These are phyloP conservation scores for Pyrenophora tritici-repentis DNA, from an alignment of 2,329 filamentous ascomycete genomes.

Conservation along the genomic window DNA sequence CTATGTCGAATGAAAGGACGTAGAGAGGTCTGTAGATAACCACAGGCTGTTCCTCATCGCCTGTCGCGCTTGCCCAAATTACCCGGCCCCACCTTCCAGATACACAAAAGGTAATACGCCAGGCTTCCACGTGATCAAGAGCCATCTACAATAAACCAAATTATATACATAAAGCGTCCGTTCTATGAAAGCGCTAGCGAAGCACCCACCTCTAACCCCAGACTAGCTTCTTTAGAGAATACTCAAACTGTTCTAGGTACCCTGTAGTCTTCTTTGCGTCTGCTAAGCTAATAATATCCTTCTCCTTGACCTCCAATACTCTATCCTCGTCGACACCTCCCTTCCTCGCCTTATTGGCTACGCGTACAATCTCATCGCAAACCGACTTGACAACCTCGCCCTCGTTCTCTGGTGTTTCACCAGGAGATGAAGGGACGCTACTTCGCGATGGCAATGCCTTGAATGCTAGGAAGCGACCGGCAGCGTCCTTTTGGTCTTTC, in stretches of 20 bases:
- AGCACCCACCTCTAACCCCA: slow-evolving; percentile 60
- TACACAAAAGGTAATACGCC: too few species aligned
- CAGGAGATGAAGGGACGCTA: slow-evolving; percentile 37
- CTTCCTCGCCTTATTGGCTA: slow-evolving; percentile 60
- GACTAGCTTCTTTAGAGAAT: slow-evolving; percentile 91
- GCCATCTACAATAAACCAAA: too few species aligned
- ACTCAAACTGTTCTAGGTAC: slow-evolving; percentile 81
- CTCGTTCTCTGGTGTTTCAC: slow-evolving; percentile 50
- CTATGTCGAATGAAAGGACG: too few species aligned
- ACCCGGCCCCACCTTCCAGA: too few species aligned
- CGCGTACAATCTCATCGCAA: slow-evolving; percentile 75
- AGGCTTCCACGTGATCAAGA: too few species aligned
- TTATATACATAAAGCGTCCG: too few species aligned
- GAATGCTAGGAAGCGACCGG: slow-evolving; percentile 56
- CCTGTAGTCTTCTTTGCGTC: slow-evolving; percentile 89
- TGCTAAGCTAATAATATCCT: slow-evolving; percentile 78
- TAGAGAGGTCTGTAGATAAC: too few species aligned
- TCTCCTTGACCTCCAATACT: slow-evolving; percentile 55
- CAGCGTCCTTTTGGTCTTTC: slow-evolving; percentile 29
- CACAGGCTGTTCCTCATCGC: too few species aligned
- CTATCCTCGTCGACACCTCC: slow-evolving; percentile 46
- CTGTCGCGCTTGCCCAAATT: too few species aligned
- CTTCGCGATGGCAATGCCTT: slow-evolving; percentile 59
- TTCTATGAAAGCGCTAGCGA: too few species aligned
- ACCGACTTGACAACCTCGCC: slow-evolving; percentile 65